phyloP scores from a whole-genome alignment of 345 rosid species.

The Eucalyptus brandiana region DNA sequence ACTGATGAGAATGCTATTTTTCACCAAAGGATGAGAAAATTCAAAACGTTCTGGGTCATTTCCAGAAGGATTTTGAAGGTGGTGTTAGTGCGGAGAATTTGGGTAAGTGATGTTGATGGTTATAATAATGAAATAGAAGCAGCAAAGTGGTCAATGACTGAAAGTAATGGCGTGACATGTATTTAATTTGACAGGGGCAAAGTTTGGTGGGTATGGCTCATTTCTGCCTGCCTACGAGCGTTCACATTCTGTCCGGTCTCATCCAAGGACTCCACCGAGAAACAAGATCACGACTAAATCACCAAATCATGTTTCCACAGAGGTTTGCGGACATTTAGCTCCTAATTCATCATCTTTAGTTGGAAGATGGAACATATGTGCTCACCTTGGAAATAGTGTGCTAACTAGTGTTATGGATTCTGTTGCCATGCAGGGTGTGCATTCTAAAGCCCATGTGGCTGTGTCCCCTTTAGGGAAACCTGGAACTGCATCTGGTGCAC shows the following conservation, averaged over 20 bases:
- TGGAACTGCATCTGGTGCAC: slow-evolving; percentile 2
- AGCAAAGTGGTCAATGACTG: background rate
- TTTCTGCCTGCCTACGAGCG: slow-evolving; percentile 47
- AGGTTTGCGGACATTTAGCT: slow-evolving; percentile 18
- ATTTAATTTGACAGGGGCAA: slow-evolving; percentile 41
- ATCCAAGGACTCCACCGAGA: slow-evolving; percentile 18
- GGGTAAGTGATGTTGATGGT: slow-evolving; percentile 35
- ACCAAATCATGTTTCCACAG: slow-evolving; percentile 11
- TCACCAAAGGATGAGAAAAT: slow-evolving; percentile 61
- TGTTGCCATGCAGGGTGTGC: slow-evolving; percentile 26
- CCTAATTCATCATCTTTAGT: background rate
- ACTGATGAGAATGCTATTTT: slow-evolving; percentile 1
- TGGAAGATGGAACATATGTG: background rate
- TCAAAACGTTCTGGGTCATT: slow-evolving; percentile 54
- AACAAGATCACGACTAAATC: slow-evolving; percentile 10
- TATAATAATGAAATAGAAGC: background rate
- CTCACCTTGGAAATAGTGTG: background rate
- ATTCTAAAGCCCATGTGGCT: slow-evolving; percentile 18
- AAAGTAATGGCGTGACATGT: background rate
- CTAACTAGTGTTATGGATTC: background rate
- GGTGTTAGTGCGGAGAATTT: slow-evolving; percentile 28
- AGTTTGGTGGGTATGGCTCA: slow-evolving; percentile 53
- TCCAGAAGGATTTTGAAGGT: slow-evolving; percentile 40
- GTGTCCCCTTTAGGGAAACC: background rate
- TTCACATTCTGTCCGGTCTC: slow-evolving; percentile 4